Conservation (phyloP, 2,329 filamentous ascomycete genomes). For the Teratosphaeria destructans region DNA sequence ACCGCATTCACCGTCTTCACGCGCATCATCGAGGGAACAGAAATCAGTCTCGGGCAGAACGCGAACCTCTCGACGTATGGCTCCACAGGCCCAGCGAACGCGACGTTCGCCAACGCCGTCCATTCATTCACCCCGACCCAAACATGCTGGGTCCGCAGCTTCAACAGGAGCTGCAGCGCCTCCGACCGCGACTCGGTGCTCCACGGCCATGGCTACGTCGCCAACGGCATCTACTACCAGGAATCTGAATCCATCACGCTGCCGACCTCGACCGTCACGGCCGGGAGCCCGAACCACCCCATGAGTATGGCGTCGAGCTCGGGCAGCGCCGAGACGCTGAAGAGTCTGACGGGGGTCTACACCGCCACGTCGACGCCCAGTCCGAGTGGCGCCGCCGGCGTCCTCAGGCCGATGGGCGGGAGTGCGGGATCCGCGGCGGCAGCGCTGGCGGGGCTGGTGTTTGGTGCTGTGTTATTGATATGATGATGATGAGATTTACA, state of each 20-base stretch:
- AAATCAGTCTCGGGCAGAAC: constrained; percentile 36
- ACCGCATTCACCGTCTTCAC: constrained; percentile 44
- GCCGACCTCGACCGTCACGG: constrained; percentile 23
- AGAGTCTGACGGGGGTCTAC: constrained; percentile 26
- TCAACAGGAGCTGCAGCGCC: constrained; percentile 42
- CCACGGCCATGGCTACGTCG: constrained; percentile 44
- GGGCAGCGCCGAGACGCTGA: constrained; percentile 7
- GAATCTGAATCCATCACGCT: constrained; percentile 27
- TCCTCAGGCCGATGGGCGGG: background rate
- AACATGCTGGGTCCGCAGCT: constrained; percentile 52
- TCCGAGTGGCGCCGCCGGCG: background rate
- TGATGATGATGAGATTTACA: background rate
- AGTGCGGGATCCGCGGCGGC: background rate
- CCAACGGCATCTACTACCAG: constrained; percentile 49
- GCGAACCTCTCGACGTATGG: constrained; percentile 38
- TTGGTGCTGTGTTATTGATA: background rate
- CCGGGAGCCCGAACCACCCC: constrained; percentile 24
- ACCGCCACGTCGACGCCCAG: constrained; percentile 28
- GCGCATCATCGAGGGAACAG: constrained; percentile 40
- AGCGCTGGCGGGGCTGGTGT: background rate
- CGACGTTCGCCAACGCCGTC: constrained; percentile 46
- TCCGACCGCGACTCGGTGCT: constrained; percentile 41
- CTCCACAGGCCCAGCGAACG: constrained; percentile 47
- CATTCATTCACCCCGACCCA: constrained; percentile 35
- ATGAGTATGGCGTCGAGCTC: constrained; percentile 9